Evolutionary conservation across 768 basidiomycete species (phyloP), one percentile per base, ranked within the genome.

Genomic region (Galerina sulciceps): DNA sequence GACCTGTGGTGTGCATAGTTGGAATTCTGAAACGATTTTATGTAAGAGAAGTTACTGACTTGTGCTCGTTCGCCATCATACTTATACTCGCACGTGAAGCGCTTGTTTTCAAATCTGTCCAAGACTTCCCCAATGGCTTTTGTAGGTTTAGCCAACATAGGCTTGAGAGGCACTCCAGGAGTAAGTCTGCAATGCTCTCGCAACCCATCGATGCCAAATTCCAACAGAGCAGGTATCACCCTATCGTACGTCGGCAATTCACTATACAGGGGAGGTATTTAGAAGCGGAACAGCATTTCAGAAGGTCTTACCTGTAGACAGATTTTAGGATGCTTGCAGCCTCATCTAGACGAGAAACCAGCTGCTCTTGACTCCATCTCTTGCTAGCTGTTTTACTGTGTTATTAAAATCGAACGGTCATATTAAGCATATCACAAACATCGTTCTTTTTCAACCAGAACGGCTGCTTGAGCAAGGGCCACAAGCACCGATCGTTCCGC

Each of bases 11-110:
- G 18, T 26, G 20, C n/a, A 9, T 59, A 18, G 58, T 46, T 35
- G 59, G 36, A 22, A 20, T 46, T 3, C 34, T 41, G 44, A 46
- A 40, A 13, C 22, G 49, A 20, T 18, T 46, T 6, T n/a, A n/a
- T 35, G 10, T 8, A 3, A 22, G 14, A n/a, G 9, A 14, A 36
- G 26, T 3, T 6, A 36, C 74, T 36, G 43, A 89, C 91, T 78
- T 98, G 96, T 14, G 97, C 97, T 46, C 97, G 88, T 72, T 99
- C 97, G 6, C 97, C 97, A 63, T 99, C 97, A 65, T 99, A 99
- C 74, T 99, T 99, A 76, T 99, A 99, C 77, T 99, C 97, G 75
- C 96, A 99, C 9, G 97, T 98, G 71, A 99, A 99, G 53, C 82
- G 85, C 74, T 95, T 96, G 68, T 87, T 88, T 73, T 99, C 97